Percentiles rank a stretch among this genome's conserved stretches.
Conservation (phyloP, 768 basidiomycete genomes). For the Lanmaoa pseudosensibilis region DNA sequence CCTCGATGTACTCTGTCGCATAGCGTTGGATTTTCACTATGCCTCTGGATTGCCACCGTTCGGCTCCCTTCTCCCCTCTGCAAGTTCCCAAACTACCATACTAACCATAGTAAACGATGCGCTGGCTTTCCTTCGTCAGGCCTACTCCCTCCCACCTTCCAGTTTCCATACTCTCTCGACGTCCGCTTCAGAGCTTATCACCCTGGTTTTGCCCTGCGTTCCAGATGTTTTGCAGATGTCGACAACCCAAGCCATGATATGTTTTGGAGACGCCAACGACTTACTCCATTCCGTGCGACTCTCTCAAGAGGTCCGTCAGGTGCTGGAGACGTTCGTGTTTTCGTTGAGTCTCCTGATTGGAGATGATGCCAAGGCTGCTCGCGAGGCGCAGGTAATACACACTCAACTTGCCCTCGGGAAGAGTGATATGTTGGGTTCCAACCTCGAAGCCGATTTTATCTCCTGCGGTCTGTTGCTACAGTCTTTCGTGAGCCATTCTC, state of each 20-base stretch:
- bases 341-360: constrained; percentile 61
- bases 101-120: constrained; percentile 61
- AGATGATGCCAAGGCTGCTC: constrained; percentile 68
- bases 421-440: constrained; percentile 54
- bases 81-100: constrained; percentile 48
- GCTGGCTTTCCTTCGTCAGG: constrained; percentile 55
- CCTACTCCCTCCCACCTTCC: constrained; percentile 51
- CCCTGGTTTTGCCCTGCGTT: constrained; percentile 60
- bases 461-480: constrained; percentile 62
- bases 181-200: constrained; percentile 64
- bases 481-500: constrained; percentile 49
- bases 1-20: constrained; percentile 66
- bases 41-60: constrained; percentile 51
- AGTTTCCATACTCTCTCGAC: constrained; percentile 54
- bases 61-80: constrained; percentile 54
- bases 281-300: constrained; percentile 55
- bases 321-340: constrained; percentile 58
- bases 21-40: constrained; percentile 65
- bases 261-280: constrained; percentile 50
- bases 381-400: constrained; percentile 73
- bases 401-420: constrained; percentile 61
- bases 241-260: constrained; percentile 55
- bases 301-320: constrained; percentile 50
- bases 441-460: constrained; percentile 63
- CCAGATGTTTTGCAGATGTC: constrained; percentile 62